These are phyloP conservation scores for Xylaria venustula DNA, from an alignment of 495 filamentous ascomycete species.

Conservation along the genomic window DNA sequence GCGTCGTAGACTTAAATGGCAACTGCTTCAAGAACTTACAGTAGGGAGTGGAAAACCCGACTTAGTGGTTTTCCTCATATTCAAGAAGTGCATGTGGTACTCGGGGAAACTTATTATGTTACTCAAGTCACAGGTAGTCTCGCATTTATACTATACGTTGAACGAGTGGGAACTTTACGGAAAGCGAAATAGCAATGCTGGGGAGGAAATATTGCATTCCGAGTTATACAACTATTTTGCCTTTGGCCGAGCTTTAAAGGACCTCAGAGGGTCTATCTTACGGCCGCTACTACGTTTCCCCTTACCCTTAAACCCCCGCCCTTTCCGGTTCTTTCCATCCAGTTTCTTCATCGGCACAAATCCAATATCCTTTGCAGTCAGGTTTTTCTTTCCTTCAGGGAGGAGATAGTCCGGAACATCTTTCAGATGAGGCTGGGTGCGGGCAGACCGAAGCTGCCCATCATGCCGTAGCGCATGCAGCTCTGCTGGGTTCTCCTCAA, in stretches of 20 bases:
- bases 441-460: constrained; percentile 73
- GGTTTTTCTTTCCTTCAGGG: constrained; percentile 71
- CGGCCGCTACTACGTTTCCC: constrained; percentile 47
- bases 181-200: too few species aligned
- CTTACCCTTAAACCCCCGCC: constrained; percentile 59
- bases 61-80: too few species aligned
- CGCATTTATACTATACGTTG: too few species aligned
- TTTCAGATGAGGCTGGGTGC: constrained; percentile 84
- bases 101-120: too few species aligned
- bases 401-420: constrained; percentile 95
- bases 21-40: too few species aligned
- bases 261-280: constrained; percentile 82
- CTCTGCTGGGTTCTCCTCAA: constrained; percentile 94
- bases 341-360: constrained; percentile 77
- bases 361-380: constrained; percentile 60
- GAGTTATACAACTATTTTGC: constrained; percentile 29
- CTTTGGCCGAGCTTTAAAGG: constrained; percentile 66
- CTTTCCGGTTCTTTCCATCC: constrained; percentile 64
- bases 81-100: too few species aligned
- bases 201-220: background rate
- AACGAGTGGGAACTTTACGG: too few species aligned
- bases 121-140: too few species aligned
- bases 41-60: too few species aligned
- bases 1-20: too few species aligned
- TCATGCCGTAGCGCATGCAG: constrained; percentile 87